phyloP scores from a whole-genome alignment of 129 eudicot genomes.

The Daucus carota region DH1_v3.0 NC_030382.2:30823501-30824000 shows the following conservation, averaged over 20 bases:
- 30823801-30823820: slow-evolving; percentile 13
- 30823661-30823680: background rate
- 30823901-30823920: slow-evolving; percentile 12
- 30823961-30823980: slow-evolving; percentile 21
- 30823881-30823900: slow-evolving; percentile 20
- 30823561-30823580: background rate
- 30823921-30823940: slow-evolving; percentile 15
- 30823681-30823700: slow-evolving; percentile 43
- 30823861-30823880: slow-evolving; percentile 19
- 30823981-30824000: slow-evolving; percentile 24
- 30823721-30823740: slow-evolving; percentile 81
- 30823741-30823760: slow-evolving; percentile 91
- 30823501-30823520: background rate
- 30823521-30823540: background rate
- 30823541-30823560: too few species aligned
- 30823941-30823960: slow-evolving; percentile 22
- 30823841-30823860: slow-evolving; percentile 20
- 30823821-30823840: slow-evolving; percentile 19
- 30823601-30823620: background rate
- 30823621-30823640: background rate
- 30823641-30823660: background rate
- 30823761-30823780: slow-evolving; percentile 63
- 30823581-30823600: background rate
- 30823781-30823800: slow-evolving; percentile 29
- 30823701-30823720: slow-evolving; percentile 92